Evolutionary conservation across 2,329 filamentous ascomycete genomes (phyloP).

Genomic region (Ophiobolus disseminans): DNA sequence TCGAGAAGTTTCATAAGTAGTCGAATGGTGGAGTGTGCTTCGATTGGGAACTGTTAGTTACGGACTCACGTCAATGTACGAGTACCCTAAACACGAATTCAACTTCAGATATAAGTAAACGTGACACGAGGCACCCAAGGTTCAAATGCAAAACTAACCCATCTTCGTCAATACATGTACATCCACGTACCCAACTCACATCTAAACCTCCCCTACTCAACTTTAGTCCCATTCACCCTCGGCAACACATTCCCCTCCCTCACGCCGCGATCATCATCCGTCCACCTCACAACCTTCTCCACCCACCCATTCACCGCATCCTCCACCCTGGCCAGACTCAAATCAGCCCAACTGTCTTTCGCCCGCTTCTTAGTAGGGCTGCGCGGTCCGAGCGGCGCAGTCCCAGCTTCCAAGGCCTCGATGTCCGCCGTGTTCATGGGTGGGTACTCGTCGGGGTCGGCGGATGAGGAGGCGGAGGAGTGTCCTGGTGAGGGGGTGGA

Average conservation of each 20-base stretch:
- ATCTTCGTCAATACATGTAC: no score
- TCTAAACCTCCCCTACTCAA: no score
- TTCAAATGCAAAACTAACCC: no score
- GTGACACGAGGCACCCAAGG: no score
- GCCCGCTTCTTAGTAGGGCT: background rate
- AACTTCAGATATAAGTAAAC: no score
- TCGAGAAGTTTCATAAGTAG: no score
- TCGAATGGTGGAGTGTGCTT: no score
- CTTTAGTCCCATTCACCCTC: constrained; percentile 12
- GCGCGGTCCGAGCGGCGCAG: constrained; percentile 1
- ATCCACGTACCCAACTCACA: no score
- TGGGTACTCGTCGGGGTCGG: background rate
- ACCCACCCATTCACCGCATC: constrained; percentile 25
- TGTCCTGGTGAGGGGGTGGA: background rate
- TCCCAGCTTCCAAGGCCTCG: constrained; percentile 10
- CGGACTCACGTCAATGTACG: no score
- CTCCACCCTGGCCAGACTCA: constrained; percentile 28
- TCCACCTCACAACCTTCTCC: constrained; percentile 31
- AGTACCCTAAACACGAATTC: no score
- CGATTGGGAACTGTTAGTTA: no score
- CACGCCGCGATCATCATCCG: constrained; percentile 31
- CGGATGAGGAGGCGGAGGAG: background rate
- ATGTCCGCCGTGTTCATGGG: constrained; percentile 1
- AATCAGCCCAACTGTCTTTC: constrained; percentile 23
- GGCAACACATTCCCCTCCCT: constrained; percentile 31